phyloP scores from a whole-genome alignment of 2,329 filamentous ascomycete genomes.

The Balansia obtecta region DNA sequence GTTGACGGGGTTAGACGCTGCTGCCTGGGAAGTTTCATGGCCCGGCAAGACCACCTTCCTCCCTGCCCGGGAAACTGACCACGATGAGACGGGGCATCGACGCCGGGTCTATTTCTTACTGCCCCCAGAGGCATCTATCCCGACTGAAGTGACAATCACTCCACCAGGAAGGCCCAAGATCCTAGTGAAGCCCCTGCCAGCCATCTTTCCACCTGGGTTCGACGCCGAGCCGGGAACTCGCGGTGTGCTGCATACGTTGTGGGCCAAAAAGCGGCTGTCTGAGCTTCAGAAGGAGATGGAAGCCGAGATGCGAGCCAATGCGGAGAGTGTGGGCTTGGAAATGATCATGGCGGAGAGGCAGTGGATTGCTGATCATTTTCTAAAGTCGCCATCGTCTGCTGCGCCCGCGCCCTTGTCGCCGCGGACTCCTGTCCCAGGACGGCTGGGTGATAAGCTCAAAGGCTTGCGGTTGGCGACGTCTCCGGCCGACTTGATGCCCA shows the following conservation, averaged over 20 bases:
- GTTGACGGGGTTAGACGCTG: slow-evolving; percentile 9
- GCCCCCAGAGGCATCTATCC: slow-evolving; percentile 58
- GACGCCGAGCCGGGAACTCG: slow-evolving; percentile 60
- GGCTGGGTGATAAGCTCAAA: slow-evolving; percentile 66
- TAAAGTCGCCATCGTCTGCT: slow-evolving; percentile 17
- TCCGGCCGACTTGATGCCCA: slow-evolving; percentile 47
- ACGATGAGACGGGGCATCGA: slow-evolving; percentile 23
- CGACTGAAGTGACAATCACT: slow-evolving; percentile 56
- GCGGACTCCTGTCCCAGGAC: slow-evolving; percentile 52
- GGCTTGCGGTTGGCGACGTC: slow-evolving; percentile 69
- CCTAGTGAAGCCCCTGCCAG: slow-evolving; percentile 66
- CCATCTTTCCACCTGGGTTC: slow-evolving; percentile 71
- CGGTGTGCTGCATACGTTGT: slow-evolving; percentile 78
- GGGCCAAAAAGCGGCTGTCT: slow-evolving; percentile 72
- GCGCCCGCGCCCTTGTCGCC: slow-evolving; percentile 33
- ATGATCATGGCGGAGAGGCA: slow-evolving; percentile 75
- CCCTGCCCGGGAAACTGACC: slow-evolving; percentile 36
- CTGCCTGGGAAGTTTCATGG: slow-evolving; percentile 70
- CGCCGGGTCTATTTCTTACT: slow-evolving; percentile 72
- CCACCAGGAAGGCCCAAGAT: slow-evolving; percentile 29
- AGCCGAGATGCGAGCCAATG: slow-evolving; percentile 57
- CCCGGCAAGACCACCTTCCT: slow-evolving; percentile 65
- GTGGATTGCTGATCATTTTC: slow-evolving; percentile 75
- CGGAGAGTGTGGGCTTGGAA: slow-evolving; percentile 69
- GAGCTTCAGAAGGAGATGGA: slow-evolving; percentile 68